Evolutionary conservation across 768 basidiomycete species (phyloP).

Genomic region (Lactarius quietus): DNA sequence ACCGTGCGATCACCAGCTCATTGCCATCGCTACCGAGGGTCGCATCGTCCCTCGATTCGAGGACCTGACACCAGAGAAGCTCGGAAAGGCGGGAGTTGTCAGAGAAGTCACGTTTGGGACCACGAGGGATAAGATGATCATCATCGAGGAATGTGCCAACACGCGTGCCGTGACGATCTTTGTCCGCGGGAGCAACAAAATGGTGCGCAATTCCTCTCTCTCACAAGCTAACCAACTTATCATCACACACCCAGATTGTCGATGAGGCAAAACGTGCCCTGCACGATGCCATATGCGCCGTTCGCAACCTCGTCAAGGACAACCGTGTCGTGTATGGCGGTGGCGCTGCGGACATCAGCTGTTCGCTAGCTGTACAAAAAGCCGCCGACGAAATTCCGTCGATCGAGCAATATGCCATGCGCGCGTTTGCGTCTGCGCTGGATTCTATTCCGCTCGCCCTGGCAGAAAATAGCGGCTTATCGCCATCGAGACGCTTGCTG

Average conservation of each 20-base stretch:
- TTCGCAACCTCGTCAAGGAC: conserved; percentile 92
- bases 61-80: conserved; percentile 85
- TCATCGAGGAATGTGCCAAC: conserved; percentile 99
- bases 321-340: conserved; percentile 98
- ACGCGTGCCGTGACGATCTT: conserved; percentile 95
- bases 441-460: conserved; percentile 95
- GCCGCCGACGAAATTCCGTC: conserved; percentile 97
- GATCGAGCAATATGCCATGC: conserved; percentile 99
- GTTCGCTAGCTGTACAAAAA: conserved; percentile 86
- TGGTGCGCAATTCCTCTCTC: conserved; percentile 55
- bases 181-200: conserved; percentile 97
- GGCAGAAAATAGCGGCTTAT: conserved; percentile 95
- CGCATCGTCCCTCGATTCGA: conserved; percentile 98
- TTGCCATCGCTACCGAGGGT: conserved; percentile 97
- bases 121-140: conserved; percentile 98
- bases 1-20: conserved; percentile 55
- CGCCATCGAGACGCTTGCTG: conserved; percentile 97
- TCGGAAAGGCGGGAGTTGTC: conserved; percentile 91
- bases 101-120: conserved; percentile 96
- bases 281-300: conserved; percentile 96
- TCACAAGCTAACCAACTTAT: not conserved
- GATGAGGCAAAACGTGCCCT: conserved; percentile 98
- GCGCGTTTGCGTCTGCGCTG: conserved; percentile 94
- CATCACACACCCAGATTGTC: conserved; percentile 64
- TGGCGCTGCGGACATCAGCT: conserved; percentile 96